These are phyloP conservation scores for Sapria himalayana DNA, from an alignment of 345 rosid species.

Conservation along the genomic window DNA sequence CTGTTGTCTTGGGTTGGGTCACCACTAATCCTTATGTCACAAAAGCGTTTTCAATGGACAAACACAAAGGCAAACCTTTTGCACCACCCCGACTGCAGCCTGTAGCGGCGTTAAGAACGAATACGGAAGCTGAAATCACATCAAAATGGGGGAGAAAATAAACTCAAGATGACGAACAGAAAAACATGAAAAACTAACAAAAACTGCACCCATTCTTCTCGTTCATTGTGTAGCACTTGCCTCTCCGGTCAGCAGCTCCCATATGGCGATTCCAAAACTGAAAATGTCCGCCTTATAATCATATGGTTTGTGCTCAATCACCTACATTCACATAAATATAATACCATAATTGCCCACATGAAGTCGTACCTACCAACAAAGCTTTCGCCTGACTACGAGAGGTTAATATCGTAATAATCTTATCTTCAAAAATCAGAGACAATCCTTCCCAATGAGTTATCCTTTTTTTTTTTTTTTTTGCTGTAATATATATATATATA, in stretches of 20 bases:
- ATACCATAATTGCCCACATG: too few relatives aligned
- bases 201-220: background rate
- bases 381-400: too few relatives aligned
- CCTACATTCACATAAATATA: constrained; percentile 62
- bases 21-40: too few relatives aligned
- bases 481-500: too few relatives aligned
- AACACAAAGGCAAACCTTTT: constrained; percentile 28
- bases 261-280: constrained; percentile 67
- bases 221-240: constrained; percentile 17
- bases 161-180: background rate
- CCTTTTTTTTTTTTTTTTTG: too few relatives aligned
- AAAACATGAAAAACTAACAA: background rate
- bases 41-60: too few relatives aligned
- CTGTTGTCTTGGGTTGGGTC: too few relatives aligned
- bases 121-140: constrained; percentile 51
- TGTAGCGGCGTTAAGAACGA: constrained; percentile 59
- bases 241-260: constrained; percentile 94
- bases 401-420: too few relatives aligned
- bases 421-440: too few relatives aligned
- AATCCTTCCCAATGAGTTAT: constrained; percentile 4
- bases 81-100: constrained; percentile 88
- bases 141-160: background rate
- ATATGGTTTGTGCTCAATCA: constrained; percentile 79
- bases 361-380: too few relatives aligned
- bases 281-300: constrained; percentile 84